Evolutionary conservation across 2,329 filamentous ascomycete species (phyloP).

Genomic region (Colletotrichum siamense): DNA sequence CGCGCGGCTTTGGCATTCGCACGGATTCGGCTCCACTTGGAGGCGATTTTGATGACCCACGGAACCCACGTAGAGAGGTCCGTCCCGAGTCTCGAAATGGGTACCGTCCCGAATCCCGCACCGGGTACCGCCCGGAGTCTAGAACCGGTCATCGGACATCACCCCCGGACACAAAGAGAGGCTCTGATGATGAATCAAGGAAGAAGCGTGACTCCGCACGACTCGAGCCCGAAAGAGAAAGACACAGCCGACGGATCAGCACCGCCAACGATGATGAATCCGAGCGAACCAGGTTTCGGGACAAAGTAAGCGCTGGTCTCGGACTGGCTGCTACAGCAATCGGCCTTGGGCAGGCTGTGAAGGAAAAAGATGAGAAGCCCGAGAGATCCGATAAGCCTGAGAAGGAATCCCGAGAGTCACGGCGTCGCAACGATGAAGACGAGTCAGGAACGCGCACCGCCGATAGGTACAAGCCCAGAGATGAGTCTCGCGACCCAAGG

Average conservation of each 20-base stretch:
- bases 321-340: conserved; percentile 55
- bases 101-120: conserved; percentile 30
- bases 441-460: conserved; percentile 25
- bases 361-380: conserved; percentile 40
- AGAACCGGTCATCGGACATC: conserved; percentile 29
- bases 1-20: conserved; percentile 60
- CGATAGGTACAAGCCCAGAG: conserved; percentile 34
- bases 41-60: conserved; percentile 45
- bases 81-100: conserved; percentile 31
- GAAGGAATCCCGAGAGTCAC: conserved; percentile 16
- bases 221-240: conserved; percentile 27
- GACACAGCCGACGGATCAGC: conserved; percentile 29
- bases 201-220: conserved; percentile 13
- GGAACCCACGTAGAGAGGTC: conserved; percentile 36
- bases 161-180: conserved; percentile 16
- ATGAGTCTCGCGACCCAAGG: conserved; percentile 24
- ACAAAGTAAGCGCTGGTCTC: conserved; percentile 54
- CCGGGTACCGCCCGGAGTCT: conserved; percentile 42
- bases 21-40: conserved; percentile 39
- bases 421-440: conserved; percentile 20
- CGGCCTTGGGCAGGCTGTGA: conserved; percentile 43
- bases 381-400: conserved; percentile 25
- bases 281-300: conserved; percentile 48
- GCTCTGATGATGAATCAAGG: conserved; percentile 17
- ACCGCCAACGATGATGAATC: conserved; percentile 41